Evolutionary conservation across 345 rosid species (phyloP), one percentile per base, ranked within the genome.

Genomic region (Noccaea caerulescens): DNA sequence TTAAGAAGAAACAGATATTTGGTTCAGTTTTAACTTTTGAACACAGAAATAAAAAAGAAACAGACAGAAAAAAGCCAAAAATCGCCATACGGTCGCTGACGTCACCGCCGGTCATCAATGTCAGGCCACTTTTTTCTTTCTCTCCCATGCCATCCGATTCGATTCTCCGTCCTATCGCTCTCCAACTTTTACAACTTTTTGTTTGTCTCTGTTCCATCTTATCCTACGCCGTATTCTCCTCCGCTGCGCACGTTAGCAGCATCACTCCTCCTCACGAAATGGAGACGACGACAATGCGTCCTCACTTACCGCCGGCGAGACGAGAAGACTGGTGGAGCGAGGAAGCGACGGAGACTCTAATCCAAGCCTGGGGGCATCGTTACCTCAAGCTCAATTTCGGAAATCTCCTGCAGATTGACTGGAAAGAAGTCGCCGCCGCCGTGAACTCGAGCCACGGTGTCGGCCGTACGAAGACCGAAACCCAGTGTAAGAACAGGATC

Each of bases 241-340:
- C 62, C 45, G 45, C 8, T 4, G 43, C 61, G 41, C 41, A 55
- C 59, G 59, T 56, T 56, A 56, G 27, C 7, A 47, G 10, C 45
- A 13, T 0, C 20, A n/a, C 32, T 63, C 70, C 64, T 45, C 10
- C 57, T 58, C 49, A 38, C 63, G 12, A 23, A 23, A 75, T 68
- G 74, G 69, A 68, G 59, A 68, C 53, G 59, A 68, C 53, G 59
- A 14, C 61, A 10, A 47, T 75, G 60, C 69, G 7, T 43, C 47
- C 45, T 11, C 59, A 20, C 1, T 20, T 20, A 20, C 12, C 50
- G 38, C 62, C 71, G 42, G 43, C 79, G 58, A 86, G 86, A 62
- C 84, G 96, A 33, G 99, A 91, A 65, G 97, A 93, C 76, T 91
- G 96, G 78, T 93, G 99, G 99, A 87, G 86, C 71, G 96, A 87